phyloP scores from a whole-genome alignment of 2,329 filamentous ascomycete species.

The Beauveria medogensis region DNA sequence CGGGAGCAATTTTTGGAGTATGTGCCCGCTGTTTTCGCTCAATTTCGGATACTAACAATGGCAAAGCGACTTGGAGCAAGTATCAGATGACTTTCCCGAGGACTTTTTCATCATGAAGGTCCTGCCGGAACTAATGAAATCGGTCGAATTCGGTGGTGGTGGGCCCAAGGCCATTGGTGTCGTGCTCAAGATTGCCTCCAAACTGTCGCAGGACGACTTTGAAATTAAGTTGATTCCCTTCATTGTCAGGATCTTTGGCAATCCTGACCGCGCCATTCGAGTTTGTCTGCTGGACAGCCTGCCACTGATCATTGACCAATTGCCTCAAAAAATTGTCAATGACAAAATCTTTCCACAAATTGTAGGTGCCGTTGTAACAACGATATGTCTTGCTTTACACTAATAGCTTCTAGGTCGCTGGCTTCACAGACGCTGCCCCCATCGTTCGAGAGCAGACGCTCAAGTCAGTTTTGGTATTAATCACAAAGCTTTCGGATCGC shows the following conservation, averaged over 20 bases:
- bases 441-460: slow-evolving; percentile 92
- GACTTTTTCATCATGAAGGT: slow-evolving; percentile 98
- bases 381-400: slow-evolving; percentile 1
- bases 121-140: slow-evolving; percentile 90
- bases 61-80: slow-evolving; percentile 64
- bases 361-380: slow-evolving; percentile 37
- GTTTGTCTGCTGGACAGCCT: slow-evolving; percentile 87
- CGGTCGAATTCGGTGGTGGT: slow-evolving; percentile 95
- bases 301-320: slow-evolving; percentile 80
- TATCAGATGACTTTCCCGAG: slow-evolving; percentile 91
- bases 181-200: slow-evolving; percentile 84
- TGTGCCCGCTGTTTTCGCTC: slow-evolving; percentile 9
- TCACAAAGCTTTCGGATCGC: slow-evolving; percentile 83
- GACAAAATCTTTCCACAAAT: slow-evolving; percentile 96
- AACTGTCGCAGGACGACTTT: slow-evolving; percentile 85
- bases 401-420: slow-evolving; percentile 58
- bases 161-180: slow-evolving; percentile 84
- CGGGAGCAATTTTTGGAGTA: slow-evolving; percentile 74
- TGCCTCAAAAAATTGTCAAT: slow-evolving; percentile 82
- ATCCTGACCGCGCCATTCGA: slow-evolving; percentile 83
- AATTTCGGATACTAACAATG: slow-evolving; percentile 21
- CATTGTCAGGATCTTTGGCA: slow-evolving; percentile 77
- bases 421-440: slow-evolving; percentile 86
- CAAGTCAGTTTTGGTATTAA: slow-evolving; percentile 82
- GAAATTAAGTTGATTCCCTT: slow-evolving; percentile 77